Base-by-base conservation (phyloP, 2,329 filamentous ascomycete species). In the Neofusicoccum ribis region DNA sequence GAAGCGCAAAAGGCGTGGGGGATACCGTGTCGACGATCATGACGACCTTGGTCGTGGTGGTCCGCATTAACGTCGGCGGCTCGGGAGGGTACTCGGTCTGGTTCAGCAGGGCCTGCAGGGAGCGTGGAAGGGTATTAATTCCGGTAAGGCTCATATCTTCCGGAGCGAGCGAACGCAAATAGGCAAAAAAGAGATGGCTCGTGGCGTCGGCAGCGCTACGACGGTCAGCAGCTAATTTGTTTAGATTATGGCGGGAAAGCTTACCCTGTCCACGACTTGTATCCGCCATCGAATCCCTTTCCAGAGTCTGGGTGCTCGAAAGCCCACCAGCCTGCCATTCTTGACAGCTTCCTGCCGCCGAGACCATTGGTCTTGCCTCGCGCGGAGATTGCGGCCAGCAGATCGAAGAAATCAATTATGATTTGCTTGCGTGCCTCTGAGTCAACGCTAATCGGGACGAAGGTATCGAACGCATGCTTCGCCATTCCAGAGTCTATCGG, bases 11-110 rank as follows among this genome's bases (percentile, higher is more conserved):
- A 0, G 95, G 95, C 0, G 93, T 97, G 0, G 95, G 93, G 0
- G 95, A 99, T 41, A 99, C 94, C 0, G 89, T 88, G 70, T 98
- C 92, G 20, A 99, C 95, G 69, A 97, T 93, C 93, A 99, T 97
- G 67, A 96, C 89, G 4, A 99, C 93, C 74, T 92, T 93, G 67
- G 93, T 90, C 3, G 93, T 97, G 1, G 86, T 85, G 4, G 90
- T 88, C 74, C 93, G 90, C 76, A 97, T 84, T 41, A 97, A 82
- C 0, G 85, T 83, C 9, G 93, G 91, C 39, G 87, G 84, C 70
- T 92, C 88, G 0, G 95, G 95, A 1, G 95, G 95, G 72, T 99
- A 99, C 74, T 97, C 92, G 58, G 94, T 97, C 71, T 96, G 93
- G 72, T 94, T 89, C 41, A 98, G 84, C 12, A 99, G 84, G 70